These are phyloP conservation scores for Periconia sp. DNA, from an alignment of 2,329 filamentous ascomycete genomes.

Conservation along the genomic window DNA sequence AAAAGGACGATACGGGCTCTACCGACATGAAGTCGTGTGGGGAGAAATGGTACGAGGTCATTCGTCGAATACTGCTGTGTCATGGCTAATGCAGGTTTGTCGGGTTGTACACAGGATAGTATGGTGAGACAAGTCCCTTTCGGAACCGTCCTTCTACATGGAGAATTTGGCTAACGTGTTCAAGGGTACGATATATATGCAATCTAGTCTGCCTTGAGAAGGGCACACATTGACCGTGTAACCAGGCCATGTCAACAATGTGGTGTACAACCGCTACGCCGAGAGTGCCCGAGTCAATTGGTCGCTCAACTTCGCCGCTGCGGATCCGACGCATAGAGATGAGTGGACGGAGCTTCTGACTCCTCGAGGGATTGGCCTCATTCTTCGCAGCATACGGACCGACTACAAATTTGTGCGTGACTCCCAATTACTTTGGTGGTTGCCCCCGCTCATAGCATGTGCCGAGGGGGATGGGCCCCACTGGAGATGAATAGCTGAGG, in stretches of 20 bases:
- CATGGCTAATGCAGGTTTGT: conserved; percentile 34
- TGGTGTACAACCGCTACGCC: conserved; percentile 81
- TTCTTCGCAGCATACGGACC: conserved; percentile 78
- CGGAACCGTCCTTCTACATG: conserved; percentile 14
- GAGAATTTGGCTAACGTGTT: conserved; percentile 20
- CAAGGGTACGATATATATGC: conserved; percentile 19
- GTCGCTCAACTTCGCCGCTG: conserved; percentile 70
- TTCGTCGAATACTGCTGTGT: conserved; percentile 12
- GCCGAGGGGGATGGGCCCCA: not conserved
- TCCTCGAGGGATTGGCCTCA: conserved; percentile 71
- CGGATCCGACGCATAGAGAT: conserved; percentile 65
- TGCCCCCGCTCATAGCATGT: not conserved
- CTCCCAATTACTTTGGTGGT: too few relatives aligned
- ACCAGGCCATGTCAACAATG: conserved; percentile 84
- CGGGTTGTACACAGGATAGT: conserved; percentile 48
- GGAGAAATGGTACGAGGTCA: conserved; percentile 75
- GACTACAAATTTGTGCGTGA: conserved; percentile 86
- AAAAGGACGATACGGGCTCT: conserved; percentile 66
- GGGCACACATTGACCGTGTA: conserved; percentile 26
- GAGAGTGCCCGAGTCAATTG: conserved; percentile 83
- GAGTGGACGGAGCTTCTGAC: conserved; percentile 75
- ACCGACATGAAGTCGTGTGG: conserved; percentile 74
- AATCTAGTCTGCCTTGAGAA: not conserved
- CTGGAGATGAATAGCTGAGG: not conserved
- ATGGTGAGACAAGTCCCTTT: conserved; percentile 57